Conservation (phyloP, 139 green algal species). For the Tetradesmus obliquus region DNA sequence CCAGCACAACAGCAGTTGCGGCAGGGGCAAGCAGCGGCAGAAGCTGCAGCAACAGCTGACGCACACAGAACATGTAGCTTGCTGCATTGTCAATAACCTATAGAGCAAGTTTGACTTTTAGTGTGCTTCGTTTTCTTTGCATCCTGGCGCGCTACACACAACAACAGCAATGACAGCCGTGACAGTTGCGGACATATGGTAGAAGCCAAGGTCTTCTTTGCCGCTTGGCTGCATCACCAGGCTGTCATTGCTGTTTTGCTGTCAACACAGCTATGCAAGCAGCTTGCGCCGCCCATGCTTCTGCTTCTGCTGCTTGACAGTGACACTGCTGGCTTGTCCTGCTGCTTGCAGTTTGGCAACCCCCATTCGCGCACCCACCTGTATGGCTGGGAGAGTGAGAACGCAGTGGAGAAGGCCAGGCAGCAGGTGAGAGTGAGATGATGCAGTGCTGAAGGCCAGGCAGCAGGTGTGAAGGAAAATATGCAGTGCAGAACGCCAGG, state of each 20-base stretch:
- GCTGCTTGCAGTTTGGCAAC: conserved; percentile 91
- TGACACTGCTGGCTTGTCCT: neutral
- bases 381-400: conserved; percentile 97
- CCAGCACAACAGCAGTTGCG: neutral
- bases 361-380: conserved; percentile 97
- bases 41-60: neutral
- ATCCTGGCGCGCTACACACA: no score
- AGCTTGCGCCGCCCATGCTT: neutral
- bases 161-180: no score
- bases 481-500: no score
- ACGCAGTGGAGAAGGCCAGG: conserved; percentile 92
- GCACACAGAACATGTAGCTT: neutral
- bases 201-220: no score
- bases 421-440: conserved; percentile 62
- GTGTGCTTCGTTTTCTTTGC: no score
- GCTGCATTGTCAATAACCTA: no score
- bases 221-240: no score
- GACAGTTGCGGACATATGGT: no score
- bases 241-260: no score
- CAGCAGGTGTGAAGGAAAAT: no score
- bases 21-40: neutral
- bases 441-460: no score
- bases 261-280: neutral
- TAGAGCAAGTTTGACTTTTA: no score
- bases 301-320: neutral